phyloP scores from a whole-genome alignment of 768 basidiomycete species.

The Sarcodon sp. region DNA sequence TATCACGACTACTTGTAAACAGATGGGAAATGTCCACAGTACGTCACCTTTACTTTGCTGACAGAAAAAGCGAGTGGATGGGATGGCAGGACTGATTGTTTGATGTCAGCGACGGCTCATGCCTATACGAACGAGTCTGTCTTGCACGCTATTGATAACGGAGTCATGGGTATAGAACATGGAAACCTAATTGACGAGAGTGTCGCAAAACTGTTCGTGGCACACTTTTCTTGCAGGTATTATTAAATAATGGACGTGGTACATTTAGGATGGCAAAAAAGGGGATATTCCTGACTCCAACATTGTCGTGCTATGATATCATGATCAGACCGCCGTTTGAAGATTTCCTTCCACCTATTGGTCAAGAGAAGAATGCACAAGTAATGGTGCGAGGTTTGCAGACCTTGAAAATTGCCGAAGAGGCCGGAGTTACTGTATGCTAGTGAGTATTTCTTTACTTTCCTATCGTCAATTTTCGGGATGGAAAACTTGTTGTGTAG shows the following conservation, averaged over 20 bases:
- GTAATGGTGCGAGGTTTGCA: constrained; percentile 27
- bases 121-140: constrained; percentile 28
- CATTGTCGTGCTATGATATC: constrained; percentile 27
- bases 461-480: background rate
- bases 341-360: constrained; percentile 22
- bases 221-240: background rate
- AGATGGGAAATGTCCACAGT: constrained; percentile 28
- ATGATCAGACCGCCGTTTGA: constrained; percentile 29
- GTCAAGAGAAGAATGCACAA: constrained; percentile 24
- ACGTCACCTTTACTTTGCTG: constrained; percentile 9
- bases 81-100: background rate
- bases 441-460: constrained; percentile 12
- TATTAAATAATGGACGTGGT: background rate
- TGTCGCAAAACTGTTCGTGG: constrained; percentile 22
- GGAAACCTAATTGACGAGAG: constrained; percentile 27
- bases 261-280: constrained; percentile 23
- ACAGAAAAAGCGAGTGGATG: background rate
- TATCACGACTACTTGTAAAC: constrained; percentile 24
- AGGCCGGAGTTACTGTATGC: constrained; percentile 26
- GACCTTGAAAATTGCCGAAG: constrained; percentile 26
- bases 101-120: constrained; percentile 14
- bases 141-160: constrained; percentile 29
- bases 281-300: constrained; percentile 30
- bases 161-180: constrained; percentile 31
- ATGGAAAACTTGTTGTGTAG: background rate